Conservation (phyloP, 2,329 filamentous ascomycete genomes). For the Pseudogymnoascus sp. region DNA sequence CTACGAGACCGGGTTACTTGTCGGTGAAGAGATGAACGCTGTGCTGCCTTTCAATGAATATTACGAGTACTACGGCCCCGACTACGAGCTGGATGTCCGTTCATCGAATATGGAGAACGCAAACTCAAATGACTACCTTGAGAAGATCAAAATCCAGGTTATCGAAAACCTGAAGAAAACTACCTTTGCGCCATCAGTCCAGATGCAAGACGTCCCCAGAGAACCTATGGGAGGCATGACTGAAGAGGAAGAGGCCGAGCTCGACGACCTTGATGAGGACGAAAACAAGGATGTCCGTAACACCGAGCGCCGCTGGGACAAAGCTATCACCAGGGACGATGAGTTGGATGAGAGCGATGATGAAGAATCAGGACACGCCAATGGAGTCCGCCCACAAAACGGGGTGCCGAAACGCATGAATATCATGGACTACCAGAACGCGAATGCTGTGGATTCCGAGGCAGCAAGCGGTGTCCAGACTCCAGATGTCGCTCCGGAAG, state of each 20-base stretch:
- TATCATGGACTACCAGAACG: conserved; percentile 53
- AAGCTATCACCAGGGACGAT: conserved; percentile 64
- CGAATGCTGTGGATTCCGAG: conserved; percentile 44
- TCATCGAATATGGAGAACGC: conserved; percentile 87
- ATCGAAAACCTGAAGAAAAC: conserved; percentile 84
- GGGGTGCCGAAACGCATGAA: conserved; percentile 45
- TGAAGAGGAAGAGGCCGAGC: conserved; percentile 57
- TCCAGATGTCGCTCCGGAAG: conserved; percentile 19
- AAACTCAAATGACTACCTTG: conserved; percentile 73
- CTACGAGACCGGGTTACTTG: conserved; percentile 85
- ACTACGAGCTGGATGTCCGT: conserved; percentile 84
- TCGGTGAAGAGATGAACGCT: conserved; percentile 71
- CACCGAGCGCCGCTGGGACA: conserved; percentile 76
- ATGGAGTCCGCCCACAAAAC: conserved; percentile 52
- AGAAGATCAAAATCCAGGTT: conserved; percentile 72
- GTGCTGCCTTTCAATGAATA: conserved; percentile 96
- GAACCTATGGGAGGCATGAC: conserved; percentile 54
- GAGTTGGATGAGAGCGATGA: conserved; percentile 87
- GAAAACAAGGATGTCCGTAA: conserved; percentile 75
- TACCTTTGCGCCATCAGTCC: conserved; percentile 78
- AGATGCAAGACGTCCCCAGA: conserved; percentile 71
- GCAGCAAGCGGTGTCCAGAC: conserved; percentile 43
- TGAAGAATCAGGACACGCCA: conserved; percentile 66
- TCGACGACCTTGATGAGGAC: conserved; percentile 70
- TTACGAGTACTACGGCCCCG: conserved; percentile 87